Conservation (phyloP, 768 basidiomycete species). For the Leccinellum rugosiceps region DNA sequence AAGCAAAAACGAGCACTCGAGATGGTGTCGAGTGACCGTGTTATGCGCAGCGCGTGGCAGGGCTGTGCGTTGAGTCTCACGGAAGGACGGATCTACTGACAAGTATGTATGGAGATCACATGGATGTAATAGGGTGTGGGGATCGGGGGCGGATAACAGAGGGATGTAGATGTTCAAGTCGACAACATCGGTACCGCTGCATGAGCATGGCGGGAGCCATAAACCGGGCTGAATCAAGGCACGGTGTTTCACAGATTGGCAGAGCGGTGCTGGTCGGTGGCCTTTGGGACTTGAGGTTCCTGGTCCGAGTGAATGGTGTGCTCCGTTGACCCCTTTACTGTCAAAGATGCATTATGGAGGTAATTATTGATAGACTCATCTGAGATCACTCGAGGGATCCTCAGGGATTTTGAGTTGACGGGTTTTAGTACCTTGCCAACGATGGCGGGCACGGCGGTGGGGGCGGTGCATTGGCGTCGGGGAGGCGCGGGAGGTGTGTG, state of each 20-base stretch:
- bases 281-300: background rate
- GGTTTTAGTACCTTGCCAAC: background rate
- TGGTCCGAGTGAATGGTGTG: background rate
- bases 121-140: no score
- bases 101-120: no score
- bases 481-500: slow-evolving; percentile 1
- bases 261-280: background rate
- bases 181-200: no score
- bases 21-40: background rate
- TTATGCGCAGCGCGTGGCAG: background rate
- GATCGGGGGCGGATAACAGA: no score
- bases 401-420: background rate
- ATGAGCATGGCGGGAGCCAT: no score
- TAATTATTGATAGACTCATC: background rate
- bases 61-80: no score
- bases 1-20: background rate
- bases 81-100: no score
- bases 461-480: background rate
- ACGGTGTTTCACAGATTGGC: no score
- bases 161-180: no score
- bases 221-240: no score
- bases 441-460: no score
- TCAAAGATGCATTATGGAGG: background rate
- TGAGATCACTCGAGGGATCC: background rate
- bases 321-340: background rate